phyloP scores from a whole-genome alignment of 257 asterid species.

The Rauvolfia tetraphylla region DNA sequence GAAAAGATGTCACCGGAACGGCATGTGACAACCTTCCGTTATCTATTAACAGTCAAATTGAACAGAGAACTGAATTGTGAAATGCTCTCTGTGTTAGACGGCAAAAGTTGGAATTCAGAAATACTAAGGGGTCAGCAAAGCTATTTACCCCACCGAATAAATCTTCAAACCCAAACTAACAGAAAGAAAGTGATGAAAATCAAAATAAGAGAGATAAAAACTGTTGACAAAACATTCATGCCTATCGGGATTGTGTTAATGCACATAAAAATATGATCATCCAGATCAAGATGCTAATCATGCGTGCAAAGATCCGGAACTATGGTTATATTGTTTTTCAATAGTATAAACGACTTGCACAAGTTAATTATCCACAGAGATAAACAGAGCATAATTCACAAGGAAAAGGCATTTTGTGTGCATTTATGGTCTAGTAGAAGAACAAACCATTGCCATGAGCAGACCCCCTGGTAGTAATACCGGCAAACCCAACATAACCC shows the following conservation, averaged over 20 bases:
- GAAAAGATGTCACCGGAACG: too few relatives aligned
- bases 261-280: background rate
- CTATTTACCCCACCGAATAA: too few relatives aligned
- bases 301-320: background rate
- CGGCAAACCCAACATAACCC: conserved; percentile 99
- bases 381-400: background rate
- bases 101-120: too few relatives aligned
- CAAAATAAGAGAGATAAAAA: background rate
- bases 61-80: too few relatives aligned
- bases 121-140: too few relatives aligned
- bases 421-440: conserved; percentile 13
- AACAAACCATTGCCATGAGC: conserved; percentile 97
- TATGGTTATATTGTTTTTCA: background rate
- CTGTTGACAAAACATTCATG: background rate
- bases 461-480: conserved; percentile 97
- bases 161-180: background rate
- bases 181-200: background rate
- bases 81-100: too few relatives aligned
- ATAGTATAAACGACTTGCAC: background rate
- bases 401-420: background rate
- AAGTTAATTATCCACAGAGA: background rate
- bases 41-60: too few relatives aligned
- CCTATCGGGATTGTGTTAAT: background rate
- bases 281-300: background rate
- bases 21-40: too few relatives aligned